Percentiles rank a stretch among this genome's conserved stretches.
These are phyloP conservation scores for Mycena sanguinolenta DNA, from an alignment of 768 basidiomycete genomes.

Conservation along the genomic window DNA sequence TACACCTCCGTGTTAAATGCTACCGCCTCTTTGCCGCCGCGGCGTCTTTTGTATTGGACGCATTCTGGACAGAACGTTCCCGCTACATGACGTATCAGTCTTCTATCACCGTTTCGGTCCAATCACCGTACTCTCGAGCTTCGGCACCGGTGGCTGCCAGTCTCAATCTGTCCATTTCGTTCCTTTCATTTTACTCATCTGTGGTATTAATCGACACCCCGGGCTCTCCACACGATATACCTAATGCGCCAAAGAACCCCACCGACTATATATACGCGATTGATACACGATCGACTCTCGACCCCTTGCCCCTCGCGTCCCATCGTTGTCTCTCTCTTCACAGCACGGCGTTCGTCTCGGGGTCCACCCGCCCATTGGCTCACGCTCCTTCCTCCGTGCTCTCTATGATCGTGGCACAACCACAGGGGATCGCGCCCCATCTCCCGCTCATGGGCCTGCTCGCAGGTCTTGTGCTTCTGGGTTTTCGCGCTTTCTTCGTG, in stretches of 20 bases:
- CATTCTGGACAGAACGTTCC: too few species aligned
- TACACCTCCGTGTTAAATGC: too few species aligned
- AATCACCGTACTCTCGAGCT: too few species aligned
- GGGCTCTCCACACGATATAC: background rate
- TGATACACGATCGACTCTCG: background rate
- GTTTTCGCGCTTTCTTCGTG: background rate
- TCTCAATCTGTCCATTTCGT: too few species aligned
- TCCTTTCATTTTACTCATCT: too few species aligned
- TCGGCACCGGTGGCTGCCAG: too few species aligned
- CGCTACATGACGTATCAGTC: too few species aligned
- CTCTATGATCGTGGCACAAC: background rate
- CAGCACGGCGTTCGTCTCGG: background rate
- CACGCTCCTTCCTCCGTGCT: background rate
- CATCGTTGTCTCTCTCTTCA: background rate
- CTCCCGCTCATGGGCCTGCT: background rate
- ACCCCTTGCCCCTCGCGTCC: background rate
- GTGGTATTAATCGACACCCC: too few species aligned
- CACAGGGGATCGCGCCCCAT: background rate
- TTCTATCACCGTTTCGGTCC: too few species aligned
- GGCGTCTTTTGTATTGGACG: too few species aligned
- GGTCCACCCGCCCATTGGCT: background rate
- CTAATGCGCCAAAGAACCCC: background rate
- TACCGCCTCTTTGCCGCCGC: too few species aligned
- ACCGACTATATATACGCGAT: background rate
- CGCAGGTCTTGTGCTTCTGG: background rate